Base-by-base conservation (phyloP, 805 yeast genomes). In the Saturnispora diversa region DNA sequence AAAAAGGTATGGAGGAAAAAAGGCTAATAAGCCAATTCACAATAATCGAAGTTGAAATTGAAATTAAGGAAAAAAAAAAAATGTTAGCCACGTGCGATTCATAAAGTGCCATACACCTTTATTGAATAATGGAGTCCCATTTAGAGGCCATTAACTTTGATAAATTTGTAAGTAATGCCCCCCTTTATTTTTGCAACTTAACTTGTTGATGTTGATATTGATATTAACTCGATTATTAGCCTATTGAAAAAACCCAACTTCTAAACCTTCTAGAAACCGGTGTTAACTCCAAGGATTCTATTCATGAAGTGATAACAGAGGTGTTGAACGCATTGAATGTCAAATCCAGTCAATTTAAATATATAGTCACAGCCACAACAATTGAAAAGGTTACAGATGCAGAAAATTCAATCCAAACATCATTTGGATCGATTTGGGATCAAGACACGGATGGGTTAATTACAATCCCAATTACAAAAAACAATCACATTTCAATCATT, bases 361-460 rank as follows among this genome's bases (percentile, higher is more conserved):
- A 74, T 55, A 51, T 78, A 31, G 68, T 74, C 11, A 70, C 67
- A 32, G 52, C 66, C 3, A 68, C 75, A 16, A 48, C 50, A 2
- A 44, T 76, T 11, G 49, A 46, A 8, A 45, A 55, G 16, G 27
- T 44, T 5, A 51, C 50, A 10, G 47, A 48, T 1, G 52, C 59
- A 16, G 50, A 53, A 4, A 52, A 52, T 19, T 47, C 69, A 15
- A 47, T 58, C 3, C 59, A 69, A 8, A 56, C 64, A 5, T 31
- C 47, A n/a, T 61, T 74, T 35, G 80, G 79, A 9, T 70, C 79
- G 0, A 59, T 69, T 4, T 78, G 84, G 83, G 77, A 77, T 46
- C 52, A 62, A 7, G 57, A 60, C 10, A 74, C 64, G 34, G 86
- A 79, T 54, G 84, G 84, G 2, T 58, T 65, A 25, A 57, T 69